These are phyloP conservation scores for Cladorrhinum samala DNA, from an alignment of 495 filamentous ascomycete genomes.

Conservation along the genomic window DNA sequence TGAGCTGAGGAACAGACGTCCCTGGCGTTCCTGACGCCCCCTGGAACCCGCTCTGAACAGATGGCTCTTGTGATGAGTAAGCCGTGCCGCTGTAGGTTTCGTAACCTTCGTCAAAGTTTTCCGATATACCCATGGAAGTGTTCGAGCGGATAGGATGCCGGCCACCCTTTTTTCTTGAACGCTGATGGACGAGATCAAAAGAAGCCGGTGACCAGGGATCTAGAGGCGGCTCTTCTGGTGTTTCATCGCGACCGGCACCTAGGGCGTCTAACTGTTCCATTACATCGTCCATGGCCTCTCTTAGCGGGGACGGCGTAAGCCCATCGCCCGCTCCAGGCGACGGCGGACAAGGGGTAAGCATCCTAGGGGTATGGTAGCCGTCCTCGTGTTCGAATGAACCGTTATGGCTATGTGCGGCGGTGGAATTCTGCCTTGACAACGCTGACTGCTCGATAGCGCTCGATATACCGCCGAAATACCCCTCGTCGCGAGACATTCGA, in stretches of 20 bases:
- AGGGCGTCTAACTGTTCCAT: conserved; percentile 94
- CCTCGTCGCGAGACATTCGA: conserved; percentile 33
- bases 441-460: conserved; percentile 20
- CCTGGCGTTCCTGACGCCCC: conserved; percentile 37
- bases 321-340: conserved; percentile 55
- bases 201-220: conserved; percentile 91
- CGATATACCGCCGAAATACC: conserved; percentile 17
- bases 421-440: conserved; percentile 18
- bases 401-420: conserved; percentile 22
- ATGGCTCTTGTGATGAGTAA: conserved; percentile 34
- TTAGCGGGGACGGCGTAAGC: conserved; percentile 82
- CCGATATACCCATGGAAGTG: conserved; percentile 65
- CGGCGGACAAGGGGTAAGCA: conserved; percentile 50
- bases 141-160: conserved; percentile 48
- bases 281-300: conserved; percentile 96
- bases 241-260: conserved; percentile 48
- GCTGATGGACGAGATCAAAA: conserved; percentile 58
- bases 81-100: conserved; percentile 46
- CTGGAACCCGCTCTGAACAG: background rate
- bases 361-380: conserved; percentile 47
- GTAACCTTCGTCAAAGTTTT: conserved; percentile 48
- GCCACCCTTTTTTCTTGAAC: conserved; percentile 30
- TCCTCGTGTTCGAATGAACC: conserved; percentile 29
- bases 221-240: conserved; percentile 46
- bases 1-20: conserved; percentile 59